Evolutionary conservation across 345 rosid species (phyloP).

Genomic region (Gossypium bickii): DNA sequence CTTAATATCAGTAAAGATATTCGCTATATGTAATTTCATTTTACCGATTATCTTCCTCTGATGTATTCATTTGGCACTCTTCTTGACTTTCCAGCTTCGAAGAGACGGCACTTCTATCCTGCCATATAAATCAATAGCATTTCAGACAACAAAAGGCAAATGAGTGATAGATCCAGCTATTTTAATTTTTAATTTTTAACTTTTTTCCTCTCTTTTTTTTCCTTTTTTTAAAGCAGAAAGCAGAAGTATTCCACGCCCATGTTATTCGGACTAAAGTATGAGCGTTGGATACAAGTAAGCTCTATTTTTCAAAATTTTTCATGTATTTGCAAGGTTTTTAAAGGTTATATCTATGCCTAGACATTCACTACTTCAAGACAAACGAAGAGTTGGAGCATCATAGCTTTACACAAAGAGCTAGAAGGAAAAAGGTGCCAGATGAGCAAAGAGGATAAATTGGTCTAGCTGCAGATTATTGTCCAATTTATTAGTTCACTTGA

Average conservation of each 20-base stretch:
- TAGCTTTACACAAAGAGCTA: not conserved
- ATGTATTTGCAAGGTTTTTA: not conserved
- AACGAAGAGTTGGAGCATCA: not conserved
- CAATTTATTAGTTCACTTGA: not conserved
- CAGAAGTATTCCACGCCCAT: not conserved
- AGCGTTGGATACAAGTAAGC: not conserved
- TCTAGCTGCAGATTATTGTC: not conserved
- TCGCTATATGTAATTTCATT: constrained; percentile 2
- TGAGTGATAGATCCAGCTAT: not conserved
- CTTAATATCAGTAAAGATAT: not conserved
- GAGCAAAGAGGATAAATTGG: not conserved
- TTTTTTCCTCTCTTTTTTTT: not conserved
- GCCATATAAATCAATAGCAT: constrained; percentile 18
- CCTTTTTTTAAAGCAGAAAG: not conserved
- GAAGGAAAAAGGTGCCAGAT: constrained; percentile 1
- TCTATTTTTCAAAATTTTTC: not conserved
- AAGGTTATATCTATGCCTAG: not conserved
- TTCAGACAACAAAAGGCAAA: constrained; percentile 16
- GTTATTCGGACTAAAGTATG: not conserved
- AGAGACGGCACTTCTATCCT: constrained; percentile 55
- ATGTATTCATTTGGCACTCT: constrained; percentile 23
- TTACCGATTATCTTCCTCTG: constrained; percentile 40
- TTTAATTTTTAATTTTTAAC: not conserved
- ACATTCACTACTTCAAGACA: not conserved
- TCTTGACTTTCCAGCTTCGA: constrained; percentile 35